phyloP scores from a whole-genome alignment of 225 moss, liverwort and hornwort species.

The Physcomitrellopsis africana region DNA sequence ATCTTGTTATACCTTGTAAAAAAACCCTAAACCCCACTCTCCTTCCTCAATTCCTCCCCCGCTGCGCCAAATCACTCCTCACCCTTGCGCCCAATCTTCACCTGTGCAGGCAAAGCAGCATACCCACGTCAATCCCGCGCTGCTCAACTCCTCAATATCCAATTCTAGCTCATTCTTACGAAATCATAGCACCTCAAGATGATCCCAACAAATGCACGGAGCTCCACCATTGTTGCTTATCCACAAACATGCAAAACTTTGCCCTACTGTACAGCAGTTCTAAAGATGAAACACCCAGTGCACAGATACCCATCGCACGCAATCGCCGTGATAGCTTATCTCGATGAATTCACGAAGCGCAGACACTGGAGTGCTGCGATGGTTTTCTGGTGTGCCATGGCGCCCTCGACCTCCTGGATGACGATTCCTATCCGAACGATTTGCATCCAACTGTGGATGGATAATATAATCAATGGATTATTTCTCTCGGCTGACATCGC shows the following conservation, averaged over 20 bases:
- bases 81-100: slow-evolving; percentile 14
- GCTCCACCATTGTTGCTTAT: no score
- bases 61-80: background rate
- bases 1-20: slow-evolving; percentile 28
- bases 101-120: background rate
- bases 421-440: background rate
- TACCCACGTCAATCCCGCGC: slow-evolving; percentile 1
- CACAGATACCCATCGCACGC: no score
- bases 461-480: background rate
- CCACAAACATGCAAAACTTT: no score
- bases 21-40: slow-evolving; percentile 45
- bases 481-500: background rate
- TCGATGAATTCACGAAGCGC: no score
- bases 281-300: background rate
- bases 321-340: no score
- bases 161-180: no score
- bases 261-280: background rate
- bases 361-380: no score
- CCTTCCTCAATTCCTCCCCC: slow-evolving; percentile 18
- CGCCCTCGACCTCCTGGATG: background rate
- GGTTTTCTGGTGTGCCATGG: background rate
- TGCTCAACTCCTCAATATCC: background rate
- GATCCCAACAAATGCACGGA: no score
- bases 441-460: background rate
- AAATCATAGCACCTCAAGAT: no score